These are phyloP conservation scores for Rhododendron henanense DNA, from an alignment of 148 eudicot genomes.

Conservation along the genomic window DNA sequence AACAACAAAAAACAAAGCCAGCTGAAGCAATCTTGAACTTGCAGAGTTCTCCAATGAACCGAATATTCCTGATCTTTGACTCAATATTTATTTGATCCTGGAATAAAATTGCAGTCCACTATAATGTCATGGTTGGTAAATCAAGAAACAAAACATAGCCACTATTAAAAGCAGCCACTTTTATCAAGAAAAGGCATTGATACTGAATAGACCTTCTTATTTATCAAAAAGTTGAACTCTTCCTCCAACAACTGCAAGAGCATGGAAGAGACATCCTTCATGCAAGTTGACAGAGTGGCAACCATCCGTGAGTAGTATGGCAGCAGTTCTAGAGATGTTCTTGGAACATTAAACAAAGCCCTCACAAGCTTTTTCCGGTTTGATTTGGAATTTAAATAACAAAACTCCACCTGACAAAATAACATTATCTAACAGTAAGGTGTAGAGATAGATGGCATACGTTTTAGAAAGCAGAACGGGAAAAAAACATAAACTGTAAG, in stretches of 20 bases:
- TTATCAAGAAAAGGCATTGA: slow-evolving; percentile 8
- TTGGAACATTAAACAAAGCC: slow-evolving; percentile 82
- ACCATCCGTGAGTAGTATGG: slow-evolving; percentile 98
- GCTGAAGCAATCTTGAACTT: slow-evolving; percentile 87
- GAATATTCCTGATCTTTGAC: slow-evolving; percentile 87
- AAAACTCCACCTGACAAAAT: slow-evolving; percentile 76
- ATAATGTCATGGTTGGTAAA: neutral
- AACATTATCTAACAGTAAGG: slow-evolving; percentile 11
- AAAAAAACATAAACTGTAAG: neutral
- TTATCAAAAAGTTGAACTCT: slow-evolving; percentile 79
- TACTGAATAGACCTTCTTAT: slow-evolving; percentile 67
- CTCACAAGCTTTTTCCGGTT: slow-evolving; percentile 91
- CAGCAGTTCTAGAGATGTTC: slow-evolving; percentile 88
- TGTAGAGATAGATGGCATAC: neutral
- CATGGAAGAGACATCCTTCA: slow-evolving; percentile 85
- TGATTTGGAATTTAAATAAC: slow-evolving; percentile 86
- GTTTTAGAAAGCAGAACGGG: neutral
- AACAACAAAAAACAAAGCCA: slow-evolving; percentile 75
- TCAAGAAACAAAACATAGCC: slow-evolving; percentile 1
- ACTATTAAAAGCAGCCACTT: neutral
- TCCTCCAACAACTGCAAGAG: slow-evolving; percentile 90
- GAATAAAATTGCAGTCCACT: slow-evolving; percentile 3
- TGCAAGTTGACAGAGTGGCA: slow-evolving; percentile 89
- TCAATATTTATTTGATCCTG: slow-evolving; percentile 99
- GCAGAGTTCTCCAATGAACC: slow-evolving; percentile 97